Conservation (phyloP, 345 rosid species). For the Populus euphratica region DNA sequence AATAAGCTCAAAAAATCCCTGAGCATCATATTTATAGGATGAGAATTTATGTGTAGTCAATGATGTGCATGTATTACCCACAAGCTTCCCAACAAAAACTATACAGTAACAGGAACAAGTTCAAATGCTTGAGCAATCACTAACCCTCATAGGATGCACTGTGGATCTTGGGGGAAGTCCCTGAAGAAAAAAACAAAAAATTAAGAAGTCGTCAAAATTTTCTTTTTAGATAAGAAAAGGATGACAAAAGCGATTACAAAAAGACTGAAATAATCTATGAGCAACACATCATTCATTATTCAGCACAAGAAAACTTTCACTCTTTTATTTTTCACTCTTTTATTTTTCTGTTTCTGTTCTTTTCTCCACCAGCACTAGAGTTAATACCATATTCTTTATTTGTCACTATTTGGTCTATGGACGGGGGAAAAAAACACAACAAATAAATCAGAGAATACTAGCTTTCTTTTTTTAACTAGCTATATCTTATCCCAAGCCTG, state of each 20-base stretch:
- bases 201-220: background rate
- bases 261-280: background rate
- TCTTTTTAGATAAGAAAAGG: no score
- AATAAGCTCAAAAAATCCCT: conserved; percentile 1
- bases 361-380: background rate
- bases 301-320: background rate
- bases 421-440: no score
- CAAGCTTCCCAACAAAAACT: background rate
- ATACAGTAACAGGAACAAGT: background rate
- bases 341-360: background rate
- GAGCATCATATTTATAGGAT: background rate
- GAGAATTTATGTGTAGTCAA: background rate
- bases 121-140: conserved; percentile 28
- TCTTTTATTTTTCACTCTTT: background rate
- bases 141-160: conserved; percentile 99
- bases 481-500: no score
- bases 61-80: background rate
- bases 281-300: background rate
- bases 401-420: no score
- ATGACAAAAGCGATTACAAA: no score
- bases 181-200: conserved; percentile 37
- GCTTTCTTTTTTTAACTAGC: no score
- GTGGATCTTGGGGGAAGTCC: conserved; percentile 98
- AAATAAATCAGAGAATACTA: no score
- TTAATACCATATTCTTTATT: background rate